Base-by-base conservation (phyloP, 2,329 filamentous ascomycete genomes). In the Achaetomium macrosporum region DNA sequence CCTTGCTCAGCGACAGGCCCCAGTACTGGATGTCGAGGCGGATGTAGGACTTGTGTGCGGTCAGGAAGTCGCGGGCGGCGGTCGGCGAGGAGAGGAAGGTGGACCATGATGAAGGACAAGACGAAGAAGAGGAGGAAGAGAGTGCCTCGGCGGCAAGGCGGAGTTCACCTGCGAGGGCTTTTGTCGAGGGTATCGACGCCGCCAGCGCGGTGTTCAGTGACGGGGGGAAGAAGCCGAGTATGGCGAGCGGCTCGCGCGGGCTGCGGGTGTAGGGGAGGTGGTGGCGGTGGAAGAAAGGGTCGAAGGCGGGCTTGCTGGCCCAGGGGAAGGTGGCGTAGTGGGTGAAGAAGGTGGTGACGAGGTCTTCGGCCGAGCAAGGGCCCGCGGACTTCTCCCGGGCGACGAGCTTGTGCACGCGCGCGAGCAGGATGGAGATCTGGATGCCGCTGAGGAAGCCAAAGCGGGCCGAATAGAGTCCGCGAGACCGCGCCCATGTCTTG, bases 391-490 rank as follows among this genome's bases (percentile, higher is more conserved):
- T 57, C 4, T 71, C 57, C 4, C 67, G 65, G 29, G 71, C 67
- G 5, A 82, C 63, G 19, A 77, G 64, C 64, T 87, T 87, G 65
- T 76, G 77, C 0, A 87, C 68, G 15, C 78, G 76, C 0, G 79
- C 74, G 9, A 88, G 70, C 62, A 88, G 71, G 19, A 85, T 67
- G 0, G 80, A 76, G 48, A 88, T 78, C 58, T 87, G 83, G 17
- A 85, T 79, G 3, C 83, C 83, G 6, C 81, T 77, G 0, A 88
- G 71, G 55, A 81, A 84, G 0, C 84, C 84, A 59, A 86, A 86
- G 44, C 76, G 80, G 1, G 82, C 76, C 0, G 81, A 76, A 64
- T 87, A 87, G 15, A 88, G 71, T 1, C 84, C 84, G 7, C 80
- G 75, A 11, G 73, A 68, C 50, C 74, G 73, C 1, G 84, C 81